Evolutionary conservation across 176 grass and related monocot genomes (phyloP), one percentile per base, ranked within the genome.

Genomic region (Canna indica): DNA sequence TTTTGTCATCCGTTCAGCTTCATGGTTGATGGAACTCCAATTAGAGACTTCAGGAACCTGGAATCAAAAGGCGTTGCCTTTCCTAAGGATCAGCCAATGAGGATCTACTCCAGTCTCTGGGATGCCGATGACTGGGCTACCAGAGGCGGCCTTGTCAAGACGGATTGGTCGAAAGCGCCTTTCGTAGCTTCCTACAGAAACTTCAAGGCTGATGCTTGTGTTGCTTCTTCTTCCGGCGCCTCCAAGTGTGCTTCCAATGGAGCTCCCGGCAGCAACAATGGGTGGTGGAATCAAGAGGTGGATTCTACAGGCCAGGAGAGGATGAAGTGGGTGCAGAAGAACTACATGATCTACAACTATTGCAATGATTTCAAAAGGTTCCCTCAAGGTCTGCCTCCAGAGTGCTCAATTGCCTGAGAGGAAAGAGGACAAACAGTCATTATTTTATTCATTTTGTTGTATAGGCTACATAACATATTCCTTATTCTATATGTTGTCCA

Each of bases 301-400:
- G 59, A 63, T 17, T 63, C 30, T 31, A 63, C 59, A 32, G 59
- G 30, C 59, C 59, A 63, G 34, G 15, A 63, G 29, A 63, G 15
- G 59, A 63, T 63, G 59, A 34, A 34, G 30, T 63, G 59, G 59
- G 59, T 63, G 59, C 59, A 63, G 59, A 30, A 33, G 30, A 63
- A 63, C 29, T 63, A 63, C 28, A 63, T 63, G 59, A 33, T 63
- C 59, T 63, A 63, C 59, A 63, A 63, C 59, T 63, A 63, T 29
- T 63, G 59, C 30, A 63, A 14, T 20, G 59, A 63, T 7, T 29
- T 63, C 3, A 63, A 34, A 29, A 63, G 59, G 59, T 63, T 63
- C 59, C 59, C 59, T 63, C 59, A 63, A 25, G 30, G 59, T 33
- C 59, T 63, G 29, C 59, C 59, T 31, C 59, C 59, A 20, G 59